Conservation (phyloP, 2,329 filamentous ascomycete genomes). For the Dendrostoma leiphaemia region DNA sequence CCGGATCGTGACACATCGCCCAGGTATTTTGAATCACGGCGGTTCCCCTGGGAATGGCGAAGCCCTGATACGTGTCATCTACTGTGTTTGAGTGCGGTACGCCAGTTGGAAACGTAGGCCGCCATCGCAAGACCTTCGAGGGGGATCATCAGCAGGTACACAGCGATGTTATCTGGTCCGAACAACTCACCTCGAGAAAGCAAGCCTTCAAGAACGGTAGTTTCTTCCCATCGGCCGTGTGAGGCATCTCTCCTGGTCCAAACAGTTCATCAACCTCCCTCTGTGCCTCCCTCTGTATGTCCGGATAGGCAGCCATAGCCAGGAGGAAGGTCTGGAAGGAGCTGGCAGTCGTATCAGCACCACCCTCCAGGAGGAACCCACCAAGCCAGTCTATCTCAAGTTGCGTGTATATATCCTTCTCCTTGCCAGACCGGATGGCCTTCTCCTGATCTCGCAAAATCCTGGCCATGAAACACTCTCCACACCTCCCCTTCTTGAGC, state of each 20-base stretch:
- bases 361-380: constrained; percentile 21
- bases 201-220: constrained; percentile 22
- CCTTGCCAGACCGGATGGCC: not conserved
- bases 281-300: constrained; percentile 18
- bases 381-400: constrained; percentile 19
- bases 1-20: constrained; percentile 19
- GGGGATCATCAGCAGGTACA: too few species aligned
- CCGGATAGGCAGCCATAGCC: constrained; percentile 17
- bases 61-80: constrained; percentile 21
- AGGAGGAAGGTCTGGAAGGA: constrained; percentile 18
- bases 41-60: constrained; percentile 16
- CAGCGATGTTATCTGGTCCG: not conserved
- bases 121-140: constrained; percentile 21
- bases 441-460: constrained; percentile 1
- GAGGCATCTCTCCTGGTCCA: constrained; percentile 12
- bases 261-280: constrained; percentile 19
- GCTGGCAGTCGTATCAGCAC: constrained; percentile 19
- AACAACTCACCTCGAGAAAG: constrained; percentile 17
- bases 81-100: constrained; percentile 17
- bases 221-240: constrained; percentile 3
- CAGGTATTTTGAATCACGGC: constrained; percentile 17
- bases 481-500: constrained; percentile 10
- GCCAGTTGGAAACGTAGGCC: constrained; percentile 15
- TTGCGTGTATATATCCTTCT: constrained; percentile 15
- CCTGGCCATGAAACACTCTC: constrained; percentile 19